These are phyloP conservation scores for Phytopythium helicoides DNA, from an alignment of 352 stramenopile genomes.

Conservation along the genomic window DNA sequence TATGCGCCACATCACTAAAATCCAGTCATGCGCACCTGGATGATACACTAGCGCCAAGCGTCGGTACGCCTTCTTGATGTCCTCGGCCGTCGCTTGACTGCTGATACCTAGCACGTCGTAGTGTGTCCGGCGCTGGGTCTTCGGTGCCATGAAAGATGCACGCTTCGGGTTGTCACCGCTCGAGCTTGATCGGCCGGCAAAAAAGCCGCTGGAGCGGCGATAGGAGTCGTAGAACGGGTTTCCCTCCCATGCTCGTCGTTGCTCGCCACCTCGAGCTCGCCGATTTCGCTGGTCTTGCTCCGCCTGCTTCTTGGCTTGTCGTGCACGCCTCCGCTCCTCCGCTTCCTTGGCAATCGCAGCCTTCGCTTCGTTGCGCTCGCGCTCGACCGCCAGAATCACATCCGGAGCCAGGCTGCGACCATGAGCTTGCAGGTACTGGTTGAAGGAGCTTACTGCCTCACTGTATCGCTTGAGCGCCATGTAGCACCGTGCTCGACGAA, in stretches of 20 bases:
- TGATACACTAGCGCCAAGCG: slow-evolving; percentile 87
- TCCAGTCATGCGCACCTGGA: slow-evolving; percentile 52
- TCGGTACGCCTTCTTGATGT: slow-evolving; percentile 90
- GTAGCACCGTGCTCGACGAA: slow-evolving; percentile 73
- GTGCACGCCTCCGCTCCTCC: slow-evolving; percentile 31
- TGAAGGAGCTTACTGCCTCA: slow-evolving; percentile 71
- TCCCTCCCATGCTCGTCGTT: slow-evolving; percentile 44
- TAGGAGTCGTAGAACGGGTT: slow-evolving; percentile 53
- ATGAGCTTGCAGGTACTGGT: slow-evolving; percentile 61
- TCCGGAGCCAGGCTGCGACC: slow-evolving; percentile 16
- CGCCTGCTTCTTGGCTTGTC: slow-evolving; percentile 39
- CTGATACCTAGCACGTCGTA: slow-evolving; percentile 81
- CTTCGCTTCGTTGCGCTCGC: slow-evolving; percentile 50
- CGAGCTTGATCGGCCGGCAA: slow-evolving; percentile 11
- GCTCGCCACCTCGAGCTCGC: slow-evolving; percentile 31
- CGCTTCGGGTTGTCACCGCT: slow-evolving; percentile 5
- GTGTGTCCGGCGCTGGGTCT: slow-evolving; percentile 45
- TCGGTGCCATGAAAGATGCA: slow-evolving; percentile 30
- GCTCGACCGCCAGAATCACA: slow-evolving; percentile 28
- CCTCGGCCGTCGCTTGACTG: slow-evolving; percentile 44
- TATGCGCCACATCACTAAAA: not conserved
- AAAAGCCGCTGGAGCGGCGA: slow-evolving; percentile 19
- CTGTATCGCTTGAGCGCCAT: slow-evolving; percentile 53
- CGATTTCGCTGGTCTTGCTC: slow-evolving; percentile 49
- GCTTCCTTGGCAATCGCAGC: slow-evolving; percentile 39